Base-by-base conservation (phyloP, 2,329 filamentous ascomycete genomes). In the Epicoccum nigrum region DNA sequence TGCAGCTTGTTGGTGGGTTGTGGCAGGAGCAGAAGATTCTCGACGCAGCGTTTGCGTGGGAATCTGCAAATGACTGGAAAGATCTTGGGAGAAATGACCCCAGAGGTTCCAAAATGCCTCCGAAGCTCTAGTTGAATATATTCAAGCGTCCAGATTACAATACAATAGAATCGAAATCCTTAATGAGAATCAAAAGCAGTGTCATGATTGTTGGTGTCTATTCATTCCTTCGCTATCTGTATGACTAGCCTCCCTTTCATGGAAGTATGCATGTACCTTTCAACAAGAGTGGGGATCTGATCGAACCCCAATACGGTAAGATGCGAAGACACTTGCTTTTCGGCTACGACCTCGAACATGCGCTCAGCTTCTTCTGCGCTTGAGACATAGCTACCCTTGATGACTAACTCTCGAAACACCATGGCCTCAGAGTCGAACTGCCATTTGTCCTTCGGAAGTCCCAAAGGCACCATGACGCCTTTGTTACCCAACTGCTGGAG, bases 1-100 rank as follows among this genome's bases (percentile, higher is more conserved):
- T 77, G 69, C 72, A 75, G 52, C 59, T 77, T 32, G 71, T 76
- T 4, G 68, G 67, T 16, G 69, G 62, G 12, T 55, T 71, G 45
- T 74, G 67, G 59, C 62, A 76, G 27, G 74, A 77, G 23, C 59
- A 65, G 21, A 69, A 67, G 33, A 62, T 69, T 7, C 48, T 70
- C 4, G 43, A 63, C 33, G 67, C 64, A 7, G 65, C 45, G 1
- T 59, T 59, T 32, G 65, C 67, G 3, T 71, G 68, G 67, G 66
- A 71, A 42, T 48, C 55, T 7, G 58, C 57, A 1, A 62, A 63
- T 23, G 57, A 69, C 27, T 70, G 68, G 67, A 65, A 59, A 35
- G 17, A 41, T 12, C 45, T 55, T 28, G 53, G 54, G 6, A 15
- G 15, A 4, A 4, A 28, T 4, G 13, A 16, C 2, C 5, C 5